Percentiles rank a stretch among this genome's conserved stretches.
These are phyloP conservation scores for Sclerotinia glacialis DNA, from an alignment of 2,329 filamentous ascomycete genomes.

Conservation along the genomic window DNA sequence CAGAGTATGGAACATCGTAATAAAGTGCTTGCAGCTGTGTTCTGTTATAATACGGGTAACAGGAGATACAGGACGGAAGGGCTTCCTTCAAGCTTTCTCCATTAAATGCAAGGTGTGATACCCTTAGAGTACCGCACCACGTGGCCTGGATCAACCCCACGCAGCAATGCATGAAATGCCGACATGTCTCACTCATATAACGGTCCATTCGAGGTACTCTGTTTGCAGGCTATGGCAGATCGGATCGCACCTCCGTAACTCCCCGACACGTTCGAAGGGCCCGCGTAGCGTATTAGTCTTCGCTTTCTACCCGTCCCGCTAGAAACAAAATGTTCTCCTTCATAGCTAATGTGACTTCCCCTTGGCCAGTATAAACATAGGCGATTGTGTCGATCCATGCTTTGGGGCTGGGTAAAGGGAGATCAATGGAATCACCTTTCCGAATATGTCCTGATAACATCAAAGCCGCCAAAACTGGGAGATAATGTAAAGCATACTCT, in stretches of 20 bases:
- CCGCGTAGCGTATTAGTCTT: conserved; percentile 17
- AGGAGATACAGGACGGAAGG: neutral
- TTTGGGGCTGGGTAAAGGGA: conserved; percentile 56
- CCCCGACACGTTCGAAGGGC: neutral
- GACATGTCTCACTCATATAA: conserved; percentile 5
- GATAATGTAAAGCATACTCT: conserved; percentile 47
- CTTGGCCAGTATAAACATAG: conserved; percentile 54
- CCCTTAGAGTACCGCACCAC: conserved; percentile 12
- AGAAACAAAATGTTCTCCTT: conserved; percentile 54
- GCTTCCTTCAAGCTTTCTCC: neutral
- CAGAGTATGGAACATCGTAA: neutral
- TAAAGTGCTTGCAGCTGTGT: conserved; percentile 18
- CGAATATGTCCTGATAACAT: conserved; percentile 53
- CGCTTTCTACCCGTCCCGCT: conserved; percentile 44
- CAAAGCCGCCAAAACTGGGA: conserved; percentile 55
- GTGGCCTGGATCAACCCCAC: conserved; percentile 1
- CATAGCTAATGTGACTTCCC: conserved; percentile 47
- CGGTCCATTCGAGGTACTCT: neutral
- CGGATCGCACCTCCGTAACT: conserved; percentile 15
- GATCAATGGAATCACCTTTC: conserved; percentile 53
- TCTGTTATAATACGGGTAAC: neutral
- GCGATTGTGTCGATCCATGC: conserved; percentile 55
- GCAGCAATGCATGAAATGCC: conserved; percentile 16
- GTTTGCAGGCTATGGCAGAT: conserved; percentile 1
- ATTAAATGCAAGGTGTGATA: conserved; percentile 16